phyloP scores from a whole-genome alignment of 768 basidiomycete species.

The Serendipita vermifera region DNA sequence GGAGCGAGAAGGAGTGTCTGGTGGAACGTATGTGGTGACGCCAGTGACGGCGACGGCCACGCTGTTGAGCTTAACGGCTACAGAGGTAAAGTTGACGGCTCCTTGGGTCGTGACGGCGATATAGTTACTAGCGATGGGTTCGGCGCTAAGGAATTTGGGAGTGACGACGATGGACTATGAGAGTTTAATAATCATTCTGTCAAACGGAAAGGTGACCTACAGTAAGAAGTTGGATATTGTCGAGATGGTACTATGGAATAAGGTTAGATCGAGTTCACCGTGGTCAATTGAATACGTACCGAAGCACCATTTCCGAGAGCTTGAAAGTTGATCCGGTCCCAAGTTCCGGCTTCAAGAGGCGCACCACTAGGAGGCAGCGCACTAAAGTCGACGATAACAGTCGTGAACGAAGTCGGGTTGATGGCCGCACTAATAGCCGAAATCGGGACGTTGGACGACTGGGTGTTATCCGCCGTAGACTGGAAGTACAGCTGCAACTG shows the following conservation, averaged over 20 bases:
- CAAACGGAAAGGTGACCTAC: constrained; percentile 18
- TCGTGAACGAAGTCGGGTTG: constrained; percentile 29
- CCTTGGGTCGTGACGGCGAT: constrained; percentile 40
- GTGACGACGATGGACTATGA: constrained; percentile 31
- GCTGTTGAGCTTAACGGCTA: constrained; percentile 30
- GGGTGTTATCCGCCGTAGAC: constrained; percentile 27
- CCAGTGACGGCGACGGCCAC: constrained; percentile 27
- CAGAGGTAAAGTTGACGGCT: constrained; percentile 30
- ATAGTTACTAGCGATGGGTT: constrained; percentile 35
- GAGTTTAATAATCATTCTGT: neutral
- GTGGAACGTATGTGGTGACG: constrained; percentile 28
- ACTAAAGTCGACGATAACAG: constrained; percentile 36
- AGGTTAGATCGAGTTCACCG: neutral
- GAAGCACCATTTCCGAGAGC: constrained; percentile 34
- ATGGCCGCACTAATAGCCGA: constrained; percentile 31
- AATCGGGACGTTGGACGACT: constrained; percentile 31
- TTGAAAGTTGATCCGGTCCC: constrained; percentile 42
- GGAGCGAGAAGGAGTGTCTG: constrained; percentile 34
- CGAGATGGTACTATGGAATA: constrained; percentile 30
- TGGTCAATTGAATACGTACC: constrained; percentile 8
- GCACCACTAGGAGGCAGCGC: constrained; percentile 31
- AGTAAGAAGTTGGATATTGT: constrained; percentile 36
- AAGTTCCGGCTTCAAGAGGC: constrained; percentile 27
- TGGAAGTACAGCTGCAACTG: constrained; percentile 28
- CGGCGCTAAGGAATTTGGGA: constrained; percentile 39